Base-by-base conservation (phyloP, 495 filamentous ascomycete genomes). In the Pyrenula aspistea region DNA sequence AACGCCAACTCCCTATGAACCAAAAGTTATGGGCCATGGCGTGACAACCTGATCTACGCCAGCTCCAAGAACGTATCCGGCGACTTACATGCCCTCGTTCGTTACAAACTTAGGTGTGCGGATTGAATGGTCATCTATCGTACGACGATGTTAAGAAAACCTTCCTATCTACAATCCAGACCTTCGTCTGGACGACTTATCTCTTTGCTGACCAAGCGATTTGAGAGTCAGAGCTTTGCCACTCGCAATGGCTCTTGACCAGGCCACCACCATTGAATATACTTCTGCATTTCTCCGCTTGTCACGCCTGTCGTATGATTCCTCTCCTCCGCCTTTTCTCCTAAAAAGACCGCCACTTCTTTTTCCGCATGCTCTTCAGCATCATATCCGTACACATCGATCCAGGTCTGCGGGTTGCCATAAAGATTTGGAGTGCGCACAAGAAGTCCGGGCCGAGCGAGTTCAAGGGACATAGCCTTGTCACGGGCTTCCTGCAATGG, bases 401-500 rank as follows among this genome's bases (percentile, higher is more conserved):
- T 51, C 22, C 62, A 59, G 2, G 55, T 58, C 8, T 55, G 22
- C 21, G 64, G 62, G 55, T 68, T 64, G 0, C 60, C 63, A 24
- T 67, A 65, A 22, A 65, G 53, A 54, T 68, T 67, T 19, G 63
- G 53, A 51, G 62, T 65, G 10, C 63, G 49, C 47, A 68, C 24
- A 1, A 57, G 55, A 12, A 57, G 60, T 36, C 65, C 60, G 50
- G 71, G 69, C 3, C 60, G 53, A 42, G 57, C 56, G 8, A 42
- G 15, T 15, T 42, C 31, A 15, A 42, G 4, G 4, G 31, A 42
- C 77, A 78, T 78, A 0, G 65, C 67, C 25, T 61, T 63, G 60
- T 76, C 76, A 15, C 71, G 64, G 4, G 69, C 67, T 56, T 59
- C n/a, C 58, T 77, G 73, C 53, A 67, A 58, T 10, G 67, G 68